Conservation (phyloP, 2,329 filamentous ascomycete species). For the Helotiales sp. region DNA sequence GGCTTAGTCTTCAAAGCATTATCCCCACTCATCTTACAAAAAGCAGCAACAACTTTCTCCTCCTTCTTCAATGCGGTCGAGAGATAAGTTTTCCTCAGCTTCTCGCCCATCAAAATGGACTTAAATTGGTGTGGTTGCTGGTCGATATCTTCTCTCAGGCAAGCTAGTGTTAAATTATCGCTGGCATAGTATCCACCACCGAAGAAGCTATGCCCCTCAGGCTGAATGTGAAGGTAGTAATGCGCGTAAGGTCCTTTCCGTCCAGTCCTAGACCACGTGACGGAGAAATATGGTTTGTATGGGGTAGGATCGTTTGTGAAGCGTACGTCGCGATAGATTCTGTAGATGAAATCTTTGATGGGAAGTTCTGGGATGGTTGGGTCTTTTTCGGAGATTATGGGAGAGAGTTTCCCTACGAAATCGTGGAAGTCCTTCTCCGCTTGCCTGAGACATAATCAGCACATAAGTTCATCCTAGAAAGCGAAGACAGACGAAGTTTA, state of each 20-base stretch:
- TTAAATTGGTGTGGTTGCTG: conserved; percentile 70
- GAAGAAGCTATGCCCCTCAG: conserved; percentile 65
- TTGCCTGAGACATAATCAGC: conserved; percentile 65
- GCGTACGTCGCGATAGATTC: conserved; percentile 83
- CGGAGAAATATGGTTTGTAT: conserved; percentile 83
- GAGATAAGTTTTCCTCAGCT: conserved; percentile 66
- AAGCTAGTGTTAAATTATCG: conserved; percentile 63
- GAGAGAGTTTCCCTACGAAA: conserved; percentile 72
- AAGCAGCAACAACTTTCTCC: conserved; percentile 60
- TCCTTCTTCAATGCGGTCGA: conserved; percentile 53
- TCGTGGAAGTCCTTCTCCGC: conserved; percentile 79
- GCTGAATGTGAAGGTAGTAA: conserved; percentile 85
- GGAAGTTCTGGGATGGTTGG: conserved; percentile 85
- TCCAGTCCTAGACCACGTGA: conserved; percentile 82
- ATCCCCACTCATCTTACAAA: conserved; percentile 67
- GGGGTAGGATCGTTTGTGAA: conserved; percentile 84
- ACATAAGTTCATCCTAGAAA: neutral
- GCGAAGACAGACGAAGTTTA: neutral
- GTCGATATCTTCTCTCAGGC: conserved; percentile 74
- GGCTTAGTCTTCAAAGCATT: conserved; percentile 83
- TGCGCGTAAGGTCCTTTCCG: conserved; percentile 84
- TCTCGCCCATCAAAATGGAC: conserved; percentile 58
- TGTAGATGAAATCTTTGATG: conserved; percentile 80
- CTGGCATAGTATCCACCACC: conserved; percentile 84
- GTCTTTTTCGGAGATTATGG: conserved; percentile 70